A percentile compares a stretch with the other conserved stretches of the same genome.
phyloP scores from a whole-genome alignment of 2,329 filamentous ascomycete genomes.

The Ceratocystis destructans region DNA sequence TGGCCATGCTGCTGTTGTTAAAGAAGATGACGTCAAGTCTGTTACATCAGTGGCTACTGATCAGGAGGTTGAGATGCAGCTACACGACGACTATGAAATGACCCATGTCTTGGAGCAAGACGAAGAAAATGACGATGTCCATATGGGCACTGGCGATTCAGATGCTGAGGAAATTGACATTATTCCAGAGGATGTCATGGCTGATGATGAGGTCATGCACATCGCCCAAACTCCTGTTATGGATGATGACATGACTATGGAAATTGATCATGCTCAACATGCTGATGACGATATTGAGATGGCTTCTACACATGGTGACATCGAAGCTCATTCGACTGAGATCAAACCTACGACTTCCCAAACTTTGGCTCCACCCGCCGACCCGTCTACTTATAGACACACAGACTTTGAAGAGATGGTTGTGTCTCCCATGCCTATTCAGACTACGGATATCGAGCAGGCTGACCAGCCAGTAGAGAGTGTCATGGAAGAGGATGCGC shows the following conservation, averaged over 20 bases:
- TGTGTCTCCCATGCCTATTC: slow-evolving; percentile 4
- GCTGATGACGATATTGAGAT: slow-evolving; percentile 6
- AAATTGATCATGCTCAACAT: not conserved
- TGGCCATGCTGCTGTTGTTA: not conserved
- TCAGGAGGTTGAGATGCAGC: slow-evolving; percentile 18
- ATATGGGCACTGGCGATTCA: slow-evolving; percentile 8
- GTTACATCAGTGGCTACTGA: slow-evolving; percentile 14
- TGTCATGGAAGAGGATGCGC: not conserved
- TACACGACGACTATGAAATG: slow-evolving; percentile 18
- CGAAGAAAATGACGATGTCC: slow-evolving; percentile 7
- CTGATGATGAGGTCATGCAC: slow-evolving; percentile 12
- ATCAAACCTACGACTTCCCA: not conserved
- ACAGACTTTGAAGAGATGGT: slow-evolving; percentile 5
- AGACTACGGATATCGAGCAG: not conserved
- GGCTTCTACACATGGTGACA: not conserved
- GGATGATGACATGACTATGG: not conserved
- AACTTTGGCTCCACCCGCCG: not conserved
- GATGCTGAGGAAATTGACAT: not conserved
- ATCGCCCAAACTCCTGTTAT: not conserved
- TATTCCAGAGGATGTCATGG: slow-evolving; percentile 15
- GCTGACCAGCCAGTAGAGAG: not conserved
- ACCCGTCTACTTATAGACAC: not conserved
- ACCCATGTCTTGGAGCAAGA: not conserved
- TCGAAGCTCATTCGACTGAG: not conserved
- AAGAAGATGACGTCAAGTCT: slow-evolving; percentile 15